These are phyloP conservation scores for Pichia cabralensis DNA, from an alignment of 805 yeast species.

Conservation along the genomic window DNA sequence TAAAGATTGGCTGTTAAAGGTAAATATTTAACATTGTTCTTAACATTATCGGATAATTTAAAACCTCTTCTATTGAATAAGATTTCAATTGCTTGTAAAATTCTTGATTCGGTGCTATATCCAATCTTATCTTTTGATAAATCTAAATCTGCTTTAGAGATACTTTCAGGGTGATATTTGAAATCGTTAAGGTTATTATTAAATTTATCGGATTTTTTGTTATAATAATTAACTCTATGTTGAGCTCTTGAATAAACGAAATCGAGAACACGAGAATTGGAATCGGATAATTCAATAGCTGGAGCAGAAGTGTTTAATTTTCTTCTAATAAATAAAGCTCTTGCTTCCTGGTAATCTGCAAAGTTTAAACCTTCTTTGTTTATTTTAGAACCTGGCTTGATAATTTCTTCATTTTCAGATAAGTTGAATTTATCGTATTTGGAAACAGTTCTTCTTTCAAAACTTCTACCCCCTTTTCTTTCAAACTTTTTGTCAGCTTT, in stretches of 20 bases:
- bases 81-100: constrained; percentile 21
- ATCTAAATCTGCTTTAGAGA: constrained; percentile 15
- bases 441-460: neutral
- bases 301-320: constrained; percentile 1
- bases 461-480: neutral
- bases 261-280: neutral
- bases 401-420: neutral
- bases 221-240: constrained; percentile 2
- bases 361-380: constrained; percentile 9
- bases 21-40: constrained; percentile 9
- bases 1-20: constrained; percentile 14
- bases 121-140: constrained; percentile 20
- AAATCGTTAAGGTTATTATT: neutral
- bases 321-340: constrained; percentile 11
- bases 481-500: too few relatives aligned
- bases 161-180: constrained; percentile 1
- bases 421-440: constrained; percentile 4
- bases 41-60: constrained; percentile 10
- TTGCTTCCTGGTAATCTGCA: constrained; percentile 6
- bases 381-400: neutral
- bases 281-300: constrained; percentile 1
- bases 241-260: constrained; percentile 7
- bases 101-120: constrained; percentile 19
- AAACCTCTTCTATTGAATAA: constrained; percentile 17
- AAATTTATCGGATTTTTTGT: constrained; percentile 2